Percentiles rank a stretch among this genome's conserved stretches.
Evolutionary conservation across 2,329 filamentous ascomycete genomes (phyloP).

Genomic region (Chaetothyriales sp.): DNA sequence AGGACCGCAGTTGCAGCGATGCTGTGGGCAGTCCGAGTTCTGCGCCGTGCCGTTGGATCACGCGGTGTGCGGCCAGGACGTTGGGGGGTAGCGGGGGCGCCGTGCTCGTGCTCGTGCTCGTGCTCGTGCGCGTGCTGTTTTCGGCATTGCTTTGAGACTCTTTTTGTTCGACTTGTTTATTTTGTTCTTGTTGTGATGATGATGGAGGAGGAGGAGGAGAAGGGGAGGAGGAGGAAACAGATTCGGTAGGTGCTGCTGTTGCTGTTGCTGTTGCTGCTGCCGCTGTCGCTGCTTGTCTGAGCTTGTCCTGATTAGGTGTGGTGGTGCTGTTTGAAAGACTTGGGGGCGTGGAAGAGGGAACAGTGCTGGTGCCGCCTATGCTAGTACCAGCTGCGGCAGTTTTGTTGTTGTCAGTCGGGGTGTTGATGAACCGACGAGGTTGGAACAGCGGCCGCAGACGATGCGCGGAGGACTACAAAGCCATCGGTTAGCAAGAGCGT

Average conservation of each 20-base stretch:
- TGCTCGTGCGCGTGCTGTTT: too few relatives aligned
- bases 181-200: neutral
- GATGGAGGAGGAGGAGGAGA: neutral
- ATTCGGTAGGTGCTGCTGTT: neutral
- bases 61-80: conserved; percentile 55
- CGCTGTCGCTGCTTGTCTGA: neutral
- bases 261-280: neutral
- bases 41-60: conserved; percentile 58
- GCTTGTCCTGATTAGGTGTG: neutral
- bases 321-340: neutral
- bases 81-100: conserved; percentile 12
- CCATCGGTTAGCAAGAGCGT: neutral
- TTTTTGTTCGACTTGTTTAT: neutral
- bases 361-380: neutral
- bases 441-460: neutral
- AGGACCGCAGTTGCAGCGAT: conserved; percentile 86
- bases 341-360: neutral
- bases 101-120: neutral
- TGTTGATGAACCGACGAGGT: neutral
- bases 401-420: neutral
- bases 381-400: neutral
- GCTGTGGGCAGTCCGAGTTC: conserved; percentile 68
- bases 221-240: neutral
- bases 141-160: neutral
- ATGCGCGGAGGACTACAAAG: neutral